Conservation (phyloP, 2,329 filamentous ascomycete species). For the Gremmenia infestans region DNA sequence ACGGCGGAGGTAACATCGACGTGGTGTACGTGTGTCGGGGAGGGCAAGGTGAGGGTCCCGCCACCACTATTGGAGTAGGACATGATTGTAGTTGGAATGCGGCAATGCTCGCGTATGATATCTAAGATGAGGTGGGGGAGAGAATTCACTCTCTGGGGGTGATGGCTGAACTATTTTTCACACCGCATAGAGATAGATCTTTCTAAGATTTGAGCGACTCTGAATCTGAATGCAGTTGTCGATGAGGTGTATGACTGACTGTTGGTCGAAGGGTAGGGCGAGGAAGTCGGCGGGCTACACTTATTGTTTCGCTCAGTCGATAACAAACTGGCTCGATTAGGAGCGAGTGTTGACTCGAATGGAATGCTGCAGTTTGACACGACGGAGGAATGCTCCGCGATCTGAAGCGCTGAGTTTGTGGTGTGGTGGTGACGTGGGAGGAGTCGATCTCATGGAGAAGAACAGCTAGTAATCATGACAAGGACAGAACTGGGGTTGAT, state of each 20-base stretch:
- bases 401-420: not conserved
- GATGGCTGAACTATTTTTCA: slow-evolving; percentile 13
- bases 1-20: slow-evolving; percentile 80
- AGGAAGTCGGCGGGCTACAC: not conserved
- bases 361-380: slow-evolving; percentile 7
- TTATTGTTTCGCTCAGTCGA: not conserved
- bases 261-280: not conserved
- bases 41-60: slow-evolving; percentile 80
- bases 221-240: not conserved
- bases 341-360: not conserved
- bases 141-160: slow-evolving; percentile 8
- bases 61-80: slow-evolving; percentile 57
- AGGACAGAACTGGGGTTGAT: not conserved
- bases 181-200: slow-evolving; percentile 17
- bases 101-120: slow-evolving; percentile 19
- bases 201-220: not conserved
- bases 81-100: slow-evolving; percentile 39
- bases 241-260: not conserved
- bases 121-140: slow-evolving; percentile 2
- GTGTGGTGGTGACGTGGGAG: slow-evolving; percentile 8
- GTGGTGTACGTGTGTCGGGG: slow-evolving; percentile 76
- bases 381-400: slow-evolving; percentile 13
- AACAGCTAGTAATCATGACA: slow-evolving; percentile 12
- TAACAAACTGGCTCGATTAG: not conserved
- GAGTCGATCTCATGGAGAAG: slow-evolving; percentile 11